Base-by-base conservation (phyloP, 1,284 basidiomycete genomes). In the Apiotrichum porosum region DNA sequence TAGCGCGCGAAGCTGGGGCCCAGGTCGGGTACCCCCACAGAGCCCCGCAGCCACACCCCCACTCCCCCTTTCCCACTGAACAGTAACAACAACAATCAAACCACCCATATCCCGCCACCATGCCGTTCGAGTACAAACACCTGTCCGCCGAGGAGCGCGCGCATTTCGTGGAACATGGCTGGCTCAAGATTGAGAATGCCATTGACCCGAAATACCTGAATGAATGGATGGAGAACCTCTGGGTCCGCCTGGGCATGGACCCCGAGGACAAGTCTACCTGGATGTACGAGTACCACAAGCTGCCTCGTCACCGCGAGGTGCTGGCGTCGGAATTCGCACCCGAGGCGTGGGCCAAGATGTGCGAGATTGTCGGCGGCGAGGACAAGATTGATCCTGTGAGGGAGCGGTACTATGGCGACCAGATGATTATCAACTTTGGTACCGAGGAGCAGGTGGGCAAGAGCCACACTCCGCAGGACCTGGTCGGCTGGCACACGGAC, bases 211-310 rank as follows among this genome's bases (percentile, higher is more conserved):
- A 53, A 31, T 63, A 56, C 42, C 32, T 66, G 21, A 17, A 45
- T 5, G 47, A 47, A n/a, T 65, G 60, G 60, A 54, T 61, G 49
- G 48, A 47, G 6, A 54, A 64, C 48, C 38, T 66, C 15, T 68
- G 62, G 62, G 54, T 64, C 15, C 56, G 67, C 9, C 54, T 66
- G 6, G 65, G 64, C n/a, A 57, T 51, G 43, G 62, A 69, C 34
- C 52, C 55, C 0, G 30, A 65, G 24, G 66, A 69, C 54, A 67
- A 67, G 52, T 53, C 54, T 10, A 69, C 66, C 9, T 69, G 65
- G 65, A 56, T 37, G 10, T 44, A 56, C n/a, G 63, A 66, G 45
- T 61, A 61, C 44, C 34, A 57, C 26, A 61, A 66, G 45, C 50
- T 64, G 12, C 64, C 65, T 2, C 55, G 61, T 14, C 64, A 65